Evolutionary conservation across 2,329 filamentous ascomycete genomes (phyloP).

Genomic region (Pseudocercospora eumusae): DNA sequence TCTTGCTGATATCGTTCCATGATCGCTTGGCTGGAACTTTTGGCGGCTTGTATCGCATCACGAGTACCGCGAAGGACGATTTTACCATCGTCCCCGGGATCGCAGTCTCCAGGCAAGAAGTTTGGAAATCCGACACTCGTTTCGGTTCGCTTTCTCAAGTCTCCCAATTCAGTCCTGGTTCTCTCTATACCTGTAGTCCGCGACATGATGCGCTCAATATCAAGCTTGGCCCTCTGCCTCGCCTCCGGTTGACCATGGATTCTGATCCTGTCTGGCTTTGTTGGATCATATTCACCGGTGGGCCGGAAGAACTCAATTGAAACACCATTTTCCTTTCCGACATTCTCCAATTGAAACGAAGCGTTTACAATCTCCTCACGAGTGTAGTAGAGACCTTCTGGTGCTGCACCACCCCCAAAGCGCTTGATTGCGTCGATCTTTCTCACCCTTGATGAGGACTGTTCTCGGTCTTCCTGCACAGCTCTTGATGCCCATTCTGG

Average conservation of each 20-base stretch:
- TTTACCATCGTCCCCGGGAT: background rate
- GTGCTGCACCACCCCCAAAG: background rate
- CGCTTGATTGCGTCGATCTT: background rate
- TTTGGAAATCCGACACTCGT: background rate
- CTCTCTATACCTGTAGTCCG: background rate
- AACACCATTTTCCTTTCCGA: background rate
- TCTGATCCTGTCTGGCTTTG: background rate
- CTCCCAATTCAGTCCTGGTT: background rate
- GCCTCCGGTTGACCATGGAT: background rate
- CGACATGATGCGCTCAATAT: background rate
- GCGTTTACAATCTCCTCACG: background rate
- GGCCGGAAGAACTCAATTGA: background rate
- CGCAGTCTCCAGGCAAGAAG: background rate
- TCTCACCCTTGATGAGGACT: background rate
- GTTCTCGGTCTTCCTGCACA: background rate
- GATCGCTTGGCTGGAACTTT: background rate
- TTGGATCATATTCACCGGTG: background rate
- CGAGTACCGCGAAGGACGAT: background rate
- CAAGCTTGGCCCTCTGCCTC: background rate
- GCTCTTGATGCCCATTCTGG: background rate
- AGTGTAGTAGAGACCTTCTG: background rate
- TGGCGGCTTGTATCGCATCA: background rate
- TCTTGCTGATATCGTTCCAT: background rate
- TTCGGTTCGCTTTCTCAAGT: background rate
- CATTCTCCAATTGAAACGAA: background rate